phyloP scores from a whole-genome alignment of 2,329 filamentous ascomycete species.

The Talaromyces sp. region DNA sequence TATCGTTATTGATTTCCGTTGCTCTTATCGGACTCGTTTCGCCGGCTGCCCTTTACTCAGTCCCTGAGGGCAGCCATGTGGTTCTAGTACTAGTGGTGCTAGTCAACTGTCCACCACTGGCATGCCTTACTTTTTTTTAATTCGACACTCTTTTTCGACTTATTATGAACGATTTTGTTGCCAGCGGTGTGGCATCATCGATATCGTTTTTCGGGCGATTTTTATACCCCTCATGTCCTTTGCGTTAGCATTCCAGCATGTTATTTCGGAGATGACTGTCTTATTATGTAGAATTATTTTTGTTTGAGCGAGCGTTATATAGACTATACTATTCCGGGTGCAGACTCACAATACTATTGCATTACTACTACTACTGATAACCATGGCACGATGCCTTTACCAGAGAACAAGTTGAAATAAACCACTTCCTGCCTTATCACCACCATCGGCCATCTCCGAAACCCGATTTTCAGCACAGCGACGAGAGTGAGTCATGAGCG shows the following conservation, averaged over 20 bases:
- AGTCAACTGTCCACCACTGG: too few relatives aligned
- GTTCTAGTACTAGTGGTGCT: not conserved
- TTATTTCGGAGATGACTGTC: not conserved
- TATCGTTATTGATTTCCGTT: too few relatives aligned
- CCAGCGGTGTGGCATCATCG: too few relatives aligned
- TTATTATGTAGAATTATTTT: not conserved
- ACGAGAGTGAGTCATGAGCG: not conserved
- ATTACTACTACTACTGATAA: not conserved
- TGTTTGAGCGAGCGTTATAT: not conserved
- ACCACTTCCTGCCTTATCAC: not conserved
- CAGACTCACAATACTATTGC: not conserved
- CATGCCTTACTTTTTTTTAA: too few relatives aligned
- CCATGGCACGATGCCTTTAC: not conserved
- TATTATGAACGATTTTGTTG: too few relatives aligned
- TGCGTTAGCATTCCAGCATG: not conserved
- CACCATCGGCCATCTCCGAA: not conserved
- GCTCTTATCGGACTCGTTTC: not conserved
- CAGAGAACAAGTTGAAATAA: not conserved
- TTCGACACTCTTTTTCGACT: too few relatives aligned
- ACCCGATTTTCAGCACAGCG: not conserved
- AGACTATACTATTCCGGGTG: not conserved
- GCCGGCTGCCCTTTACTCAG: not conserved
- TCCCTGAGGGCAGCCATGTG: not conserved
- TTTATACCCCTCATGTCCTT: not conserved
- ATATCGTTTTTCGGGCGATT: not conserved